Conservation (phyloP, 192 early-diverging fungal species). For the Radiomyces spectabilis region DNA sequence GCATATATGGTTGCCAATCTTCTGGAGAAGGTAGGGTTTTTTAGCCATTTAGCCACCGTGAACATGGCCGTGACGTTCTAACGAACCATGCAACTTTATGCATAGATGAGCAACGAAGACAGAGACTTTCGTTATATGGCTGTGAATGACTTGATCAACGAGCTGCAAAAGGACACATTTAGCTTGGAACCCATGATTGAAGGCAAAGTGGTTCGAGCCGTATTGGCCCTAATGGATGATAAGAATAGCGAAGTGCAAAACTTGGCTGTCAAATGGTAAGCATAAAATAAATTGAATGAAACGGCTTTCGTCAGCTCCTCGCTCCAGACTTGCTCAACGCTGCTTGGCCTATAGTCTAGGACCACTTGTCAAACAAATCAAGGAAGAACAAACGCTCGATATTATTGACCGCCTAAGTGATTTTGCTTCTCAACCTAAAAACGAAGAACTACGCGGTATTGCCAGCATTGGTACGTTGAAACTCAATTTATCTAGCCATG, state of each 20-base stretch:
- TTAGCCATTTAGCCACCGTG: neutral
- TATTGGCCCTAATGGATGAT: constrained; percentile 60
- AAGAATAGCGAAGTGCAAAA: constrained; percentile 85
- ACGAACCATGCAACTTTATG: neutral
- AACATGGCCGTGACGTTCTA: neutral
- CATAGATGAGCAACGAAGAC: constrained; percentile 55
- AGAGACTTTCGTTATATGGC: constrained; percentile 89
- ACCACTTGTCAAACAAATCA: constrained; percentile 69
- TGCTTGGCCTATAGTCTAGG: constrained; percentile 46
- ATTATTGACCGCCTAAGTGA: constrained; percentile 65
- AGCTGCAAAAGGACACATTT: constrained; percentile 56
- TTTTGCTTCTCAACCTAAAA: constrained; percentile 44
- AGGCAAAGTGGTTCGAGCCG: constrained; percentile 51
- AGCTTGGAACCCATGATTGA: constrained; percentile 51
- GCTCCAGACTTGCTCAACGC: too few relatives aligned
- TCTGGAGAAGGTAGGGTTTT: constrained; percentile 57
- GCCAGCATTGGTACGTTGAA: constrained; percentile 64
- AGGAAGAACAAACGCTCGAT: constrained; percentile 58
- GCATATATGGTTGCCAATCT: constrained; percentile 61
- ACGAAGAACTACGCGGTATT: constrained; percentile 73
- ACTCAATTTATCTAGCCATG: too few relatives aligned
- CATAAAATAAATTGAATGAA: neutral
- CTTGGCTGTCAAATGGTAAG: constrained; percentile 60
- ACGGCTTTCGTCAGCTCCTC: neutral
- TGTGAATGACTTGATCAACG: constrained; percentile 65